Evolutionary conservation across 2,329 filamentous ascomycete species (phyloP).

Genomic region (Orbilia brochopaga): DNA sequence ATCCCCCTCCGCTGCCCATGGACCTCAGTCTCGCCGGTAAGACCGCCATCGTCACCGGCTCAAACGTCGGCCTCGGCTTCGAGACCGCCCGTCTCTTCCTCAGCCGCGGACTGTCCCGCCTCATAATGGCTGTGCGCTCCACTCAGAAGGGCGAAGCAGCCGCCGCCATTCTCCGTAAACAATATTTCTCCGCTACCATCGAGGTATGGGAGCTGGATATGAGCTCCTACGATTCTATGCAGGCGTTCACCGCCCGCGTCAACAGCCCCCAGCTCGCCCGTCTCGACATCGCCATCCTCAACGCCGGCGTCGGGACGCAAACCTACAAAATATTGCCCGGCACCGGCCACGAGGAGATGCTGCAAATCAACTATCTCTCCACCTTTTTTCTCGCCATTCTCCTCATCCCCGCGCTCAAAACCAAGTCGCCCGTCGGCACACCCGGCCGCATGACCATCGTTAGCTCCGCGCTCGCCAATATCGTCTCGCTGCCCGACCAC

Average conservation of each 20-base stretch:
- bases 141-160: constrained; percentile 60
- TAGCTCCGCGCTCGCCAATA: constrained; percentile 54
- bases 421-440: constrained; percentile 21
- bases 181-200: constrained; percentile 58
- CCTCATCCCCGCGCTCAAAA: constrained; percentile 55
- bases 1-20: constrained; percentile 25
- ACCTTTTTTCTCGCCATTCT: constrained; percentile 57
- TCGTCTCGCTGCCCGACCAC: constrained; percentile 52
- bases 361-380: constrained; percentile 57
- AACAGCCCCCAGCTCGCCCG: constrained; percentile 56
- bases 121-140: constrained; percentile 63
- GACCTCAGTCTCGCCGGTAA: constrained; percentile 20
- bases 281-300: constrained; percentile 61
- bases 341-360: constrained; percentile 39
- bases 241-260: constrained; percentile 58
- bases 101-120: constrained; percentile 57
- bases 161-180: constrained; percentile 56
- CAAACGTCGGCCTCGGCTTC: constrained; percentile 63
- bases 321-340: constrained; percentile 44
- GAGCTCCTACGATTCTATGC: constrained; percentile 60
- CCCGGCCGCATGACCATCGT: constrained; percentile 54
- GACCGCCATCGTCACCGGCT: constrained; percentile 62
- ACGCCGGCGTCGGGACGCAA: constrained; percentile 58
- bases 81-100: constrained; percentile 60
- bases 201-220: constrained; percentile 64